Conservation (phyloP, 2,329 filamentous ascomycete genomes). For the Monosporascus sp. region DNA sequence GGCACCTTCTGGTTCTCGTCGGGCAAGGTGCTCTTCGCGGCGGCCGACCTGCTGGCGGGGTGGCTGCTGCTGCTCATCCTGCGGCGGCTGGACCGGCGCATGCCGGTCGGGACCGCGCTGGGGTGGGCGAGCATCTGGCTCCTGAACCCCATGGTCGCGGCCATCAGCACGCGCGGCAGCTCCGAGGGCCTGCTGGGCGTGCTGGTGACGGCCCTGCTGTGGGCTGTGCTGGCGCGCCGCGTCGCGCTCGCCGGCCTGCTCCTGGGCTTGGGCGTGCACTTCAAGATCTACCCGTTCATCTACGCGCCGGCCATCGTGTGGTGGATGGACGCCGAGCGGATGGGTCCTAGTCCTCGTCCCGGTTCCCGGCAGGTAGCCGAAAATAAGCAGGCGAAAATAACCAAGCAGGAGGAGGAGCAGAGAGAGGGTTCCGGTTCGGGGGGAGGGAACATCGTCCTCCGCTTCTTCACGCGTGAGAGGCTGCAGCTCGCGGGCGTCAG, state of each 20-base stretch:
- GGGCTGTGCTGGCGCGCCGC: conserved; percentile 66
- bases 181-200: conserved; percentile 87
- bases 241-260: conserved; percentile 64
- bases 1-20: conserved; percentile 63
- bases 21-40: conserved; percentile 82
- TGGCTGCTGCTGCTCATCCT: conserved; percentile 46
- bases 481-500: conserved; percentile 58
- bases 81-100: conserved; percentile 32
- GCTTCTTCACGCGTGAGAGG: conserved; percentile 50
- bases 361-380: background rate
- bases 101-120: conserved; percentile 53
- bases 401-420: background rate
- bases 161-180: conserved; percentile 91
- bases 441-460: conserved; percentile 19
- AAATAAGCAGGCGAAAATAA: conserved; percentile 1
- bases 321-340: conserved; percentile 64
- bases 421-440: conserved; percentile 9
- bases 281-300: conserved; percentile 98
- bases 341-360: conserved; percentile 20
- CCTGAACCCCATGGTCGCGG: conserved; percentile 95
- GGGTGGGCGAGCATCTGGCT: conserved; percentile 85
- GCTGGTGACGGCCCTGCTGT: conserved; percentile 75
- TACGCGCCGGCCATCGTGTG: conserved; percentile 78
- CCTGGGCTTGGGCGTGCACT: conserved; percentile 82
- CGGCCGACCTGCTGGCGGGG: conserved; percentile 78